phyloP scores from a whole-genome alignment of 1,284 basidiomycete species.

The Fomitiporia mediterranea region DNA sequence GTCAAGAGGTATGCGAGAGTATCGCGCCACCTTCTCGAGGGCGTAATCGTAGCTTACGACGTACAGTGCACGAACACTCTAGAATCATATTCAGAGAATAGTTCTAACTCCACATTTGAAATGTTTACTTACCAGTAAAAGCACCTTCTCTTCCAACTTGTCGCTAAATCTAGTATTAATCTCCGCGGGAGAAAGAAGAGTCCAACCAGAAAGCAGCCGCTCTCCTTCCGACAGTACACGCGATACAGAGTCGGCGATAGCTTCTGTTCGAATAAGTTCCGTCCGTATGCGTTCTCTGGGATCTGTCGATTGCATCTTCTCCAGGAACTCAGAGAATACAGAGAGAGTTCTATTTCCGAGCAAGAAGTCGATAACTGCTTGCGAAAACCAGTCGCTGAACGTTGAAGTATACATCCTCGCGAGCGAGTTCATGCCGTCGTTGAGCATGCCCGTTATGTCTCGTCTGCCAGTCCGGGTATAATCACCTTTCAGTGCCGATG shows the following conservation, averaged over 20 bases:
- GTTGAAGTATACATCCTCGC: conserved; percentile 84
- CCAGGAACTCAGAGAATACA: conserved; percentile 89
- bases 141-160: conserved; percentile 89
- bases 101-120: background rate
- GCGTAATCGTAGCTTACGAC: conserved; percentile 84
- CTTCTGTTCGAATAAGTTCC: conserved; percentile 83
- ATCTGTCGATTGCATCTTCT: conserved; percentile 83
- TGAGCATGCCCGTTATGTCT: conserved; percentile 84
- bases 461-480: conserved; percentile 80
- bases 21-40: conserved; percentile 86
- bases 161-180: conserved; percentile 67
- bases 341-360: conserved; percentile 80
- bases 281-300: conserved; percentile 84
- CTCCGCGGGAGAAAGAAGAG: conserved; percentile 80
- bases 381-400: conserved; percentile 94
- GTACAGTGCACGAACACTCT: conserved; percentile 64
- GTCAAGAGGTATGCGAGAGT: conserved; percentile 82
- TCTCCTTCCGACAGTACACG: conserved; percentile 83
- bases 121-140: conserved; percentile 66
- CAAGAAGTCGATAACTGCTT: conserved; percentile 91
- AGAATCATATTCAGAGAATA: conserved; percentile 17
- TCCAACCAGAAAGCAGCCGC: conserved; percentile 82
- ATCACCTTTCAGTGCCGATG: conserved; percentile 9
- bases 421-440: conserved; percentile 90
- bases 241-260: conserved; percentile 82